Conservation (phyloP, 2,329 filamentous ascomycete genomes). For the Sclerotinia sclerotiorum region DNA sequence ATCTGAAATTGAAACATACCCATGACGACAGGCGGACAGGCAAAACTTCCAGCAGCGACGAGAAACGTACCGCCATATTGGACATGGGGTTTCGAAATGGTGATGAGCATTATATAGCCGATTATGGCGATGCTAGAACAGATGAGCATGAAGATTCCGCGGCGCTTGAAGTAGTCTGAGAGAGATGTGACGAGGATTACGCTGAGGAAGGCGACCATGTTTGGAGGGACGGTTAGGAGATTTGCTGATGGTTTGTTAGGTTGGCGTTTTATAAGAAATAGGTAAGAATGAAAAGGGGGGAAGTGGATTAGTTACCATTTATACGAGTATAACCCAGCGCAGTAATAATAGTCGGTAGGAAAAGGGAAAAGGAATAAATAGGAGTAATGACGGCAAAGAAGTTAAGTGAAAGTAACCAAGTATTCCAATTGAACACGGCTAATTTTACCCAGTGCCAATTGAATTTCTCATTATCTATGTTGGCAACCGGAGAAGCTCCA, state of each 20-base stretch:
- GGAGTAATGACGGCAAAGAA: constrained; percentile 21
- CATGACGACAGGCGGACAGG: constrained; percentile 46
- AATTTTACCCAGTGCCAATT: constrained; percentile 23
- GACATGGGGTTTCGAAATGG: constrained; percentile 59
- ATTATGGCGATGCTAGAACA: constrained; percentile 65
- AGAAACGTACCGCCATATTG: constrained; percentile 83
- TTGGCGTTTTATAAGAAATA: neutral
- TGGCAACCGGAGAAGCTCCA: neutral
- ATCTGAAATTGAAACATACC: neutral
- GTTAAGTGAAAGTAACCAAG: constrained; percentile 15
- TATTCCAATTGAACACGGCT: constrained; percentile 22
- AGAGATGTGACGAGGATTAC: constrained; percentile 69
- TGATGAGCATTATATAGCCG: constrained; percentile 78
- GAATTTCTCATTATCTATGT: constrained; percentile 20
- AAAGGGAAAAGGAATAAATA: constrained; percentile 46
- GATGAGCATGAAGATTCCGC: constrained; percentile 71
- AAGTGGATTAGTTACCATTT: neutral
- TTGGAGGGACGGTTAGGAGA: constrained; percentile 52
- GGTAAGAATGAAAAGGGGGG: neutral
- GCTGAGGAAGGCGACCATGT: constrained; percentile 62
- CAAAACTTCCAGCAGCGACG: constrained; percentile 83
- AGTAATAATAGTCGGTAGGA: constrained; percentile 45
- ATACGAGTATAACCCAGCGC: constrained; percentile 54
- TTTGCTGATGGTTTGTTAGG: constrained; percentile 47
- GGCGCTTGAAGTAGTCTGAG: constrained; percentile 69